These are phyloP conservation scores for Dactylella cylindrospora DNA, from an alignment of 2,329 filamentous ascomycete genomes.

Conservation along the genomic window DNA sequence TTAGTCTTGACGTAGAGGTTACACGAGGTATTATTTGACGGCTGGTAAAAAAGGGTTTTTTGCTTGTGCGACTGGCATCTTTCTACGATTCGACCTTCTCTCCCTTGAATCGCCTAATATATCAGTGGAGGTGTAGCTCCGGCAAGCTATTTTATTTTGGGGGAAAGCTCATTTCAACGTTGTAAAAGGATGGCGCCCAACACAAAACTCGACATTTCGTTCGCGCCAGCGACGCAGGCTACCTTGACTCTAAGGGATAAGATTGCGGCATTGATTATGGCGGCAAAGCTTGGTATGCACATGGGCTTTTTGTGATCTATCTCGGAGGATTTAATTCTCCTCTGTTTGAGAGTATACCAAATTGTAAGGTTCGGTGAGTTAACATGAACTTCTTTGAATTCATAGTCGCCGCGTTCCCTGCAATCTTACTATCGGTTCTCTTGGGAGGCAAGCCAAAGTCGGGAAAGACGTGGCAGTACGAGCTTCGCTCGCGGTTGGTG, in stretches of 20 bases:
- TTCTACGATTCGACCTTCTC: neutral
- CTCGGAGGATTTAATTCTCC: too few relatives aligned
- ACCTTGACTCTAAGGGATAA: conserved; percentile 14
- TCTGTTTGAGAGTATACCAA: too few relatives aligned
- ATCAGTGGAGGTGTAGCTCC: too few relatives aligned
- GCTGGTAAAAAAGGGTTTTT: neutral
- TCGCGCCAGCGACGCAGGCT: conserved; percentile 16
- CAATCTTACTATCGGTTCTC: conserved; percentile 3
- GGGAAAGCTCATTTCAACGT: too few relatives aligned
- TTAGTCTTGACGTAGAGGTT: too few relatives aligned
- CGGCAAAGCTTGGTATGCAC: conserved; percentile 19
- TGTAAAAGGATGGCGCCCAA: conserved; percentile 6
- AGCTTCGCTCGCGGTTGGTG: conserved; percentile 21
- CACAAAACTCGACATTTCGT: conserved; percentile 22
- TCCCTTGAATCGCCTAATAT: neutral
- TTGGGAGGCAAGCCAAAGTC: conserved; percentile 13
- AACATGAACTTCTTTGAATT: neutral
- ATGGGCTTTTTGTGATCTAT: too few relatives aligned
- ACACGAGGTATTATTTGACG: too few relatives aligned
- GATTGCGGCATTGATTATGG: conserved; percentile 10
- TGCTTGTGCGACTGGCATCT: neutral
- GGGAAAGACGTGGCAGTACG: conserved; percentile 32
- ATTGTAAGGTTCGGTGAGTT: neutral
- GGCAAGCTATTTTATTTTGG: too few relatives aligned
- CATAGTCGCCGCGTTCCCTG: conserved; percentile 21